A percentile compares a stretch with the other conserved stretches of the same genome.
Evolutionary conservation across 768 basidiomycete genomes (phyloP).

Genomic region (Podaxis sp.): DNA sequence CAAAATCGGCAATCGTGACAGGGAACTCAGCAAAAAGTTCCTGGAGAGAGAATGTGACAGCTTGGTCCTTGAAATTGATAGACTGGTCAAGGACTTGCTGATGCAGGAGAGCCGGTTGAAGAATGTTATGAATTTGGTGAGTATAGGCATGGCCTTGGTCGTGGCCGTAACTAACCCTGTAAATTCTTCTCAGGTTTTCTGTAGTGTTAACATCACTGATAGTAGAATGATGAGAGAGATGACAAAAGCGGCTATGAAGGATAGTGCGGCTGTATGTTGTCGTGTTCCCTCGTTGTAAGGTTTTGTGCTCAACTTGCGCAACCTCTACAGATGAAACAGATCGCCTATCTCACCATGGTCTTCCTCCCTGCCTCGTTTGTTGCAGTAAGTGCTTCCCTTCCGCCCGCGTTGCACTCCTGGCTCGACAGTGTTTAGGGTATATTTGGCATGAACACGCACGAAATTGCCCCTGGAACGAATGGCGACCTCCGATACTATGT

Average conservation of each 20-base stretch:
- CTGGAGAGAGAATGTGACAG: constrained; percentile 48
- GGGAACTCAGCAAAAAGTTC: constrained; percentile 27
- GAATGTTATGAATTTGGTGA: constrained; percentile 55
- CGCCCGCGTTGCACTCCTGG: not conserved
- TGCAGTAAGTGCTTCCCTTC: constrained; percentile 33
- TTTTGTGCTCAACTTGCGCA: not conserved
- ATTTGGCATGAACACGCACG: constrained; percentile 59
- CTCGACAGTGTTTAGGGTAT: constrained; percentile 33
- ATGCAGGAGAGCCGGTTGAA: constrained; percentile 50
- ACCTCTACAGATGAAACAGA: constrained; percentile 45
- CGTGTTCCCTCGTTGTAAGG: constrained; percentile 17
- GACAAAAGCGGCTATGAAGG: constrained; percentile 50
- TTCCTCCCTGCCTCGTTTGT: constrained; percentile 58
- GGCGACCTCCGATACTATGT: constrained; percentile 45
- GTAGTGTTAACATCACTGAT: constrained; percentile 56
- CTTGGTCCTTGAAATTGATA: constrained; percentile 47
- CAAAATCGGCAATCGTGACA: constrained; percentile 25
- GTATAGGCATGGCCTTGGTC: not conserved
- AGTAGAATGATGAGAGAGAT: constrained; percentile 49
- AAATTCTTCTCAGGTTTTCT: constrained; percentile 47
- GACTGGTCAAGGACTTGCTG: constrained; percentile 35
- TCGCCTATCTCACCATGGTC: constrained; percentile 60
- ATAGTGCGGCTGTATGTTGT: constrained; percentile 32
- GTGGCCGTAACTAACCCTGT: not conserved
- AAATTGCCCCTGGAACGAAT: constrained; percentile 34